A percentile compares a stretch with the other conserved stretches of the same genome.
phyloP scores from a whole-genome alignment of 306 rosid species.

The Elaeagnus macrophylla region DNA sequence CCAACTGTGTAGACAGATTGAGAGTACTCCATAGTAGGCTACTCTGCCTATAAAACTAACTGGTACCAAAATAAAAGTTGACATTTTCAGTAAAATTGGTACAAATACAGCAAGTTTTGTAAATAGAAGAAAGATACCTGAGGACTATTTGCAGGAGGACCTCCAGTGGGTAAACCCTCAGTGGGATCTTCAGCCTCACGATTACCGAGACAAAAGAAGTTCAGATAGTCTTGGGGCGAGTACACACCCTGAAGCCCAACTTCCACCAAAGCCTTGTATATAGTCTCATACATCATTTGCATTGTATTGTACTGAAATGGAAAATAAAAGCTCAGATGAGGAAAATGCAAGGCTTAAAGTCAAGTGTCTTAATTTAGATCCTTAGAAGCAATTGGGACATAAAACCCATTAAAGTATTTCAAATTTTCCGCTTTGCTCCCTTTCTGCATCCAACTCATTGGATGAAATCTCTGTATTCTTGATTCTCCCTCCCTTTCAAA shows the following conservation, averaged over 20 bases:
- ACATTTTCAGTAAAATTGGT: neutral
- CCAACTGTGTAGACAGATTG: too few relatives aligned
- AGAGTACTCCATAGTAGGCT: neutral
- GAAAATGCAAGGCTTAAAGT: constrained; percentile 11
- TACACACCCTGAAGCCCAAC: constrained; percentile 68
- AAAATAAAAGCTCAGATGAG: constrained; percentile 3
- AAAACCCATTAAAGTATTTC: neutral
- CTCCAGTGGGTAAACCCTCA: constrained; percentile 31
- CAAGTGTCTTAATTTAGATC: neutral
- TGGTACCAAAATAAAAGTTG: neutral
- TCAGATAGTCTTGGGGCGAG: constrained; percentile 88
- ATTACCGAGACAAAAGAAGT: constrained; percentile 93
- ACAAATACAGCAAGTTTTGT: constrained; percentile 10
- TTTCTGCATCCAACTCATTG: too few relatives aligned
- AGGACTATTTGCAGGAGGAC: constrained; percentile 65
- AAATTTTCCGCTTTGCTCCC: too few relatives aligned
- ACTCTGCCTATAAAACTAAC: constrained; percentile 5
- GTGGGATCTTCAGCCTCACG: constrained; percentile 57
- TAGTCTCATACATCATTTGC: constrained; percentile 96
- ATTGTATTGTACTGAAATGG: constrained; percentile 77
- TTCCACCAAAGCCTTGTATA: constrained; percentile 79
- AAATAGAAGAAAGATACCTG: constrained; percentile 42
- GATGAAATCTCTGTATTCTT: too few relatives aligned
- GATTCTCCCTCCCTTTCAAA: too few relatives aligned
- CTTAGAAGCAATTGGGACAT: neutral